phyloP scores from a whole-genome alignment of 306 rosid species.

The Hippophae tibetana region DNA sequence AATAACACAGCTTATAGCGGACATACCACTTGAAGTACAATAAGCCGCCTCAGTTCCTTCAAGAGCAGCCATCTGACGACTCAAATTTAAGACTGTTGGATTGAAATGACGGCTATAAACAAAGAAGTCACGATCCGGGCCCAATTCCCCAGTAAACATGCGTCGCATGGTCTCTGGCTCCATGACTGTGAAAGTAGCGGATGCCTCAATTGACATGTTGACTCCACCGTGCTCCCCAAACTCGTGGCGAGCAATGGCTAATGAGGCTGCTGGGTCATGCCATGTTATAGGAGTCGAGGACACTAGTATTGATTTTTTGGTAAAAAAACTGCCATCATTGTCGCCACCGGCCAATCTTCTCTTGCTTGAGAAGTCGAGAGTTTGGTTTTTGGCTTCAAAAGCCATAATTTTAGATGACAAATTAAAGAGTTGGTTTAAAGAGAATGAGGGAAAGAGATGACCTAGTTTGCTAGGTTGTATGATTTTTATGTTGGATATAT shows the following conservation, averaged over 20 bases:
- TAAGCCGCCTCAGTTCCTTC: conserved; percentile 95
- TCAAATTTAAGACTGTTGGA: conserved; percentile 73
- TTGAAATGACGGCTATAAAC: conserved; percentile 98
- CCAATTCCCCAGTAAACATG: conserved; percentile 83
- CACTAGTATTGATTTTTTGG: conserved; percentile 38
- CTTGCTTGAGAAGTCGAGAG: conserved; percentile 16
- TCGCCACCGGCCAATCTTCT: conserved; percentile 31
- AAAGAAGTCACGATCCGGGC: conserved; percentile 80
- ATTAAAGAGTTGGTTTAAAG: too few species aligned
- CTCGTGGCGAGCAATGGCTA: conserved; percentile 74
- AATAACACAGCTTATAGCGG: conserved; percentile 58
- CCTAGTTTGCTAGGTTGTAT: too few species aligned
- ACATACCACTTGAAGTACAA: conserved; percentile 93
- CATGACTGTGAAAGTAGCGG: conserved; percentile 96
- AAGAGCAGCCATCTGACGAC: conserved; percentile 84
- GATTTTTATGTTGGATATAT: too few species aligned
- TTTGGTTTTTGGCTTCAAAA: conserved; percentile 20
- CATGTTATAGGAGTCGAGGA: background rate
- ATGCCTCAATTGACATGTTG: conserved; percentile 98
- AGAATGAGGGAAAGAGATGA: too few species aligned
- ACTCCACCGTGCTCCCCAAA: conserved; percentile 98
- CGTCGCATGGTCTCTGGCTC: conserved; percentile 88
- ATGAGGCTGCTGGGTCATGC: conserved; percentile 61
- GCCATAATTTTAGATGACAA: conserved; percentile 22
- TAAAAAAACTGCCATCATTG: background rate